Evolutionary conservation across 106 monocot genomes (phyloP).

Genomic region (Dioscorea zingiberensis): DNA sequence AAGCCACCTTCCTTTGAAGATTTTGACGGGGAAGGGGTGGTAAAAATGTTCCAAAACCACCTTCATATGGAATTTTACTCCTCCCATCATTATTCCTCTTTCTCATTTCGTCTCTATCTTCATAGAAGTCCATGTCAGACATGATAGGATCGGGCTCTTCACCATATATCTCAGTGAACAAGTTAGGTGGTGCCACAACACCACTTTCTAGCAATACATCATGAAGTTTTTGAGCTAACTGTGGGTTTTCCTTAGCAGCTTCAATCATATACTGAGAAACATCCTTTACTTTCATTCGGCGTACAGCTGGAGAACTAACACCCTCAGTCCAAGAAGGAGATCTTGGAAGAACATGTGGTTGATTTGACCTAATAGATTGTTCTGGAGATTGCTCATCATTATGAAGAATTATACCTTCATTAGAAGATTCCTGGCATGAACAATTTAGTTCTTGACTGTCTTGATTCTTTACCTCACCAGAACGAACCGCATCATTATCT

Average conservation of each 20-base stretch:
- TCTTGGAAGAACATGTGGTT: constrained; percentile 19
- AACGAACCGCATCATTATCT: constrained; percentile 14
- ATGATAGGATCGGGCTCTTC: constrained; percentile 22
- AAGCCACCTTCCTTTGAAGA: constrained; percentile 5
- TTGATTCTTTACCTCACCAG: not conserved
- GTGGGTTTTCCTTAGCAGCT: constrained; percentile 70
- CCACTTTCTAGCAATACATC: constrained; percentile 75
- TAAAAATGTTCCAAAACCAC: too few relatives aligned
- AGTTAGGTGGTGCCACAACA: constrained; percentile 56
- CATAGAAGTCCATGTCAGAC: constrained; percentile 6
- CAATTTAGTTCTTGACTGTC: constrained; percentile 8
- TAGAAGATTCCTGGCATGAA: constrained; percentile 9
- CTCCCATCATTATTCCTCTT: constrained; percentile 7
- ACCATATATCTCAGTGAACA: constrained; percentile 43
- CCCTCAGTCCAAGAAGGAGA: constrained; percentile 51
- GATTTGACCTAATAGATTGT: constrained; percentile 10
- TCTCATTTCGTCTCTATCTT: constrained; percentile 25
- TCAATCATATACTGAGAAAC: constrained; percentile 75
- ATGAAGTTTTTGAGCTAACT: constrained; percentile 66
- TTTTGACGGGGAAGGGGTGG: not conserved
- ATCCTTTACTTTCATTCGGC: constrained; percentile 57
- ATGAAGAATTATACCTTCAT: constrained; percentile 1
- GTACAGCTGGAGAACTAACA: constrained; percentile 25
- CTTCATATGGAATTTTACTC: too few relatives aligned
- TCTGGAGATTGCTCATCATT: constrained; percentile 15